Evolutionary conservation across 1,284 basidiomycete genomes (phyloP), one percentile per base, ranked within the genome.

Genomic region (Cryptococcus floricola): DNA sequence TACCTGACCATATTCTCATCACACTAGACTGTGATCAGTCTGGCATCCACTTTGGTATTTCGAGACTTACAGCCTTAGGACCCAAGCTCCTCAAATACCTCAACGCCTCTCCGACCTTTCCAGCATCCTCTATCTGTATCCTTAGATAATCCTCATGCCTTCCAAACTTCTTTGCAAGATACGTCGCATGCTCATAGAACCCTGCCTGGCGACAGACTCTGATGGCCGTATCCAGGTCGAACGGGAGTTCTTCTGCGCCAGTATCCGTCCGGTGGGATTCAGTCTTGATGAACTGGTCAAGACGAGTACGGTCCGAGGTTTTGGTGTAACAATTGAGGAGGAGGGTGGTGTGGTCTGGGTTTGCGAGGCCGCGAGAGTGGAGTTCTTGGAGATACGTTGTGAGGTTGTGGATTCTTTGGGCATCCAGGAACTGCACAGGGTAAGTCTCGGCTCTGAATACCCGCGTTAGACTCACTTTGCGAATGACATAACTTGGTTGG

Each of bases 281-380:
- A 1, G 89, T 86, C 74, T 89, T 91, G 79, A 98, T 90, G 76
- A 99, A 98, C 53, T 82, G 85, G 68, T 98, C 92, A 1, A 98
- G 84, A 10, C 91, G 85, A 0, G 84, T 79, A 14, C 92, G 86
- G 66, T 98, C 94, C 59, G 92, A 92, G 16, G 96, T 86, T 74
- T 98, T 98, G 46, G 95, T 96, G 75, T 97, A 98, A 38, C 94
- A 95, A 72, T 96, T 96, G 23, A 96, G 83, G 4, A 96, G 82
- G 2, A 99, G 84, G 0, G 96, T 98, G 0, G 94, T 98, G 72
- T 98, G 95, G 66, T 98, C 95, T 0, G 93, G 86, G 67, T 96
- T 98, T 10, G 95, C 95, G 4, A 95, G 84, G 0, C 89, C 88
- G 0, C 87, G 81, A 2, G 89, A 81, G 68, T 98, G 95, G 0